Evolutionary conservation across 1,139 yeast species (phyloP), one percentile per base, ranked within the genome.

Genomic region (Kluyveromyces marxianus): DNA sequence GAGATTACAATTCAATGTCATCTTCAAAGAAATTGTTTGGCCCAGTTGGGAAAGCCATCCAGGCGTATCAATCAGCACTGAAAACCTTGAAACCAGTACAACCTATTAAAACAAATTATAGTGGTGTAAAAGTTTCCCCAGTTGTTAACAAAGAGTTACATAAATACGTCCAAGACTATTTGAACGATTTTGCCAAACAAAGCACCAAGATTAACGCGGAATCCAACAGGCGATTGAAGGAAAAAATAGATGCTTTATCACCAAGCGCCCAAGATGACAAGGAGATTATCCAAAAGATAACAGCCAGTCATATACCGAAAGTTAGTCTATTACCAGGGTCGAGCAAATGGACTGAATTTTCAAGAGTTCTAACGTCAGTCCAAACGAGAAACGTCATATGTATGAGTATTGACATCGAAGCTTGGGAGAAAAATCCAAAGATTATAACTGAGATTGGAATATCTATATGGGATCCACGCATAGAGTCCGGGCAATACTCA

Each of bases 361-460:
- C 45, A 30, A 54, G 57, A 35, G 47, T 54, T 5, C 52, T 69
- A 25, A 49, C 51, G 6, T 37, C 49, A 3, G 52, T 66, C 24
- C 62, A 64, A 39, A 41, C 54, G 4, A 60, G 60, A 25, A 56
- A 64, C 29, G 60, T 69, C 32, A 68, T 70, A 0, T 65, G 80
- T 21, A 66, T 81, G 41, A 72, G 81, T 25, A 63, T 84, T 25
- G 92, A 84, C 59, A 69, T 82, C 7, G 92, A 84, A 59, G 83
- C 84, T 3, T 81, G 70, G 68, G 94, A 84, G 55, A 55, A 63
- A 21, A 62, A 72, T 49, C 67, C 64, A 7, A 55, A 65, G 21
- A 51, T 65, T 7, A 68, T 83, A 25, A 82, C 87, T 0, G 94
- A 84, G 59, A 73, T 83, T 42, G 94, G 94, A 2, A 64, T 84